Percentiles rank a stretch among this genome's conserved stretches.
Conservation (phyloP, 2,329 filamentous ascomycete species). For the Hypoxylon sp. region DNA sequence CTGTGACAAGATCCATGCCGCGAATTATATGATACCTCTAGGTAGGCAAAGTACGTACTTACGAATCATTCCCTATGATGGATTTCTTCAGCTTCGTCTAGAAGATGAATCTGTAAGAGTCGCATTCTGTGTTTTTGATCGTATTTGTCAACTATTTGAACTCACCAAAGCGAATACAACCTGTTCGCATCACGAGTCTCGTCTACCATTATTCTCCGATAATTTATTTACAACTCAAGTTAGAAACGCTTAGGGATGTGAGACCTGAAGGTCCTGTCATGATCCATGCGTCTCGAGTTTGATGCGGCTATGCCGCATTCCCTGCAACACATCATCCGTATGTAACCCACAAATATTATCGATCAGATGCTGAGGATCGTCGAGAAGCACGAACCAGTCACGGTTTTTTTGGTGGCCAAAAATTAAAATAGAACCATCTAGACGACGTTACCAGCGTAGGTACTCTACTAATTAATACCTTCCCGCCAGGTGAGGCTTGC, state of each 20-base stretch:
- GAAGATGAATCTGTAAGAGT: no score
- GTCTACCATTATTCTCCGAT: no score
- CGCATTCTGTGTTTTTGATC: no score
- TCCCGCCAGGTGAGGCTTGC: neutral
- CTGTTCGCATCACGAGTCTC: no score
- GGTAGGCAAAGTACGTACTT: conserved; percentile 11
- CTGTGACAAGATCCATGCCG: conserved; percentile 31
- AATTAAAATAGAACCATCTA: conserved; percentile 32
- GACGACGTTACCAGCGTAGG: neutral
- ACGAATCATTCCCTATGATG: conserved; percentile 10
- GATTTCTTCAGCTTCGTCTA: conserved; percentile 9
- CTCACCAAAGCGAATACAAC: no score
- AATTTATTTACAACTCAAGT: no score
- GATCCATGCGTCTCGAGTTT: conserved; percentile 31
- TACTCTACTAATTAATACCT: no score
- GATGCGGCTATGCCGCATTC: conserved; percentile 30
- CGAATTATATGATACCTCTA: conserved; percentile 14
- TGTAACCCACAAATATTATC: conserved; percentile 33
- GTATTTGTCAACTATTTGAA: no score
- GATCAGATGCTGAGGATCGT: conserved; percentile 33
- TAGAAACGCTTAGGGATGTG: no score
- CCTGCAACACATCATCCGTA: conserved; percentile 35
- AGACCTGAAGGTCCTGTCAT: conserved; percentile 14
- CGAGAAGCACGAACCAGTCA: conserved; percentile 20
- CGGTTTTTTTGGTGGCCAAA: conserved; percentile 15